Evolutionary conservation across 768 basidiomycete genomes (phyloP), one percentile per base, ranked within the genome.

Genomic region (Tubosaeta sp.): DNA sequence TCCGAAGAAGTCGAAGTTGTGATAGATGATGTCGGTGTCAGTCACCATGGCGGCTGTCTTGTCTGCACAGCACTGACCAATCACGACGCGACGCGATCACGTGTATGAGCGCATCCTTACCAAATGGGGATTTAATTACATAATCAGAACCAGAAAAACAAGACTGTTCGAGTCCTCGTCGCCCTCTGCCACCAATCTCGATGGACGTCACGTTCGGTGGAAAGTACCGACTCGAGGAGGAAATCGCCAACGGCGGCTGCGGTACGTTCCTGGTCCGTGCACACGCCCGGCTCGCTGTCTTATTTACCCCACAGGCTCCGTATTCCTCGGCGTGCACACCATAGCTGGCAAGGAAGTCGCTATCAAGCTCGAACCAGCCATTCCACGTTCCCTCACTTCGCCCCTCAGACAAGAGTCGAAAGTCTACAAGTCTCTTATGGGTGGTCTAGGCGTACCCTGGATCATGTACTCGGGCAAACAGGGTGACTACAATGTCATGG

Each of bases 401-500:
- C 89, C 89, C 3, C 78, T 94, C 58, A 85, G 87, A 67, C 90
- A 92, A 62, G 92, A 95, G 66, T 86, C 86, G 38, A 91, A 89
- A 71, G 91, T 94, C 37, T 95, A 95, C 79, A 92, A 91, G 73
- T 85, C 86, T 0, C 80, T 95, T 55, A 88, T 88, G 78, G 91
- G 92, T 39, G 90, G 88, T 44, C 83, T 86, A 26, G 91, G 91
- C 37, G 88, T 95, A 0, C 91, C 91, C 1, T 93, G 89, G 83
- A 88, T 94, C 57, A 85, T 92, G 77, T 93, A 90, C 84, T 91
- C 86, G 5, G 92, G 92, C 29, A 86, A 82, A 55, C 86, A 95
- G 65, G 95, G 88, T 29, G 85, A 94, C 69, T 97, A 94, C 74
- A 97, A 98, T 65, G 94, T 97, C 61, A 90, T 99, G 80, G 91